phyloP scores from a whole-genome alignment of 257 asterid genomes.

The Lycium barbarum region DNA sequence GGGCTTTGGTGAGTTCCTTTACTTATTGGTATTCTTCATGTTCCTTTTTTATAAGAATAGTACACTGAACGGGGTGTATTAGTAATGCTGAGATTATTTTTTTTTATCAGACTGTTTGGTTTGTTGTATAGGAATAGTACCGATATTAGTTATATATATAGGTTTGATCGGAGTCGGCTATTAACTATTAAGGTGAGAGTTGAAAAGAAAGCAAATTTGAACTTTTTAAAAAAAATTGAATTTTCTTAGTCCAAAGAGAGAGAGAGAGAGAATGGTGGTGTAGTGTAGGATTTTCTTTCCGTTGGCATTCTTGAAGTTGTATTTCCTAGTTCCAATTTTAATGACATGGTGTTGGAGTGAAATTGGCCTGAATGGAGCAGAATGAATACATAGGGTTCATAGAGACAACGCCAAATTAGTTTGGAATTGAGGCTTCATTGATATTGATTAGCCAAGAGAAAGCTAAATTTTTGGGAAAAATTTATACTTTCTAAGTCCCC shows the following conservation, averaged over 20 bases:
- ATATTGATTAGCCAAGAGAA: background rate
- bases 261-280: no score
- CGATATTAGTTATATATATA: no score
- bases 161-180: no score
- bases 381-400: background rate
- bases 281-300: background rate
- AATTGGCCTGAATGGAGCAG: background rate
- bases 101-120: no score
- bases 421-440: background rate
- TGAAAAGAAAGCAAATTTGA: no score
- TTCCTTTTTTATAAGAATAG: background rate
- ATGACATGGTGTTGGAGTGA: background rate
- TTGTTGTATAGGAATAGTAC: no score
- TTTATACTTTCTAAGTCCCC: background rate
- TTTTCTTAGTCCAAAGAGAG: no score
- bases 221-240: no score
- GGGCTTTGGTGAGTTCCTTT: conserved; percentile 70
- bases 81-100: no score
- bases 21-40: background rate
- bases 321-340: background rate
- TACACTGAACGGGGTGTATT: no score
- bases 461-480: background rate
- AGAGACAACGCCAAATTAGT: background rate
- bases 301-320: no score
- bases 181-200: no score